Evolutionary conservation across 257 asterid genomes (phyloP).

Genomic region (Knoxia roxburghii): DNA sequence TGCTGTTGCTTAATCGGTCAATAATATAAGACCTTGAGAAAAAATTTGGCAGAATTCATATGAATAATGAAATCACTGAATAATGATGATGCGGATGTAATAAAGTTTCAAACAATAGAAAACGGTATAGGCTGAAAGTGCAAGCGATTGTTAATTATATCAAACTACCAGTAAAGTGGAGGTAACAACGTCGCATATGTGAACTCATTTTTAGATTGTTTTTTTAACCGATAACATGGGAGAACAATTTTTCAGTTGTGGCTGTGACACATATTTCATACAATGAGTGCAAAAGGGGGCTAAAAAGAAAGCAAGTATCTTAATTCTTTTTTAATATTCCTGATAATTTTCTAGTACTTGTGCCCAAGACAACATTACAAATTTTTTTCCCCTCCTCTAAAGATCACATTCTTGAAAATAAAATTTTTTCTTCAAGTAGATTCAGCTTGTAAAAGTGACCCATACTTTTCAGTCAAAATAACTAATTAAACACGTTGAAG

Average conservation of each 20-base stretch:
- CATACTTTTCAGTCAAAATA: background rate
- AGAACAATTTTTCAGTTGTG: too few species aligned
- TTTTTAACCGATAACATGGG: background rate
- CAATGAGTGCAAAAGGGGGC: background rate
- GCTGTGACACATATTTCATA: background rate
- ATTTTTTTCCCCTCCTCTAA: too few species aligned
- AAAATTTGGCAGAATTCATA: background rate
- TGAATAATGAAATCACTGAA: too few species aligned
- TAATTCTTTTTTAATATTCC: background rate
- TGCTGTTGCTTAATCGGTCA: background rate
- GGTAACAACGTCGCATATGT: background rate
- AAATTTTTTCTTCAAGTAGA: background rate
- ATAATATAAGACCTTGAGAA: background rate
- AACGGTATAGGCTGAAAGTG: background rate
- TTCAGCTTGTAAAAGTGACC: background rate
- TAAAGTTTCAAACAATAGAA: background rate
- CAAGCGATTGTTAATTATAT: background rate
- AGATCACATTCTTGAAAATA: background rate
- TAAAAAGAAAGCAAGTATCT: background rate
- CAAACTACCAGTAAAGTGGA: background rate
- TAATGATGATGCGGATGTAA: background rate
- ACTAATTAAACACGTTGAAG: background rate
- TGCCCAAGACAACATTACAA: background rate
- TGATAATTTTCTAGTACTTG: background rate
- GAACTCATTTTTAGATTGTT: background rate